Percentiles rank a stretch among this genome's conserved stretches.
Evolutionary conservation across 2,329 filamentous ascomycete species (phyloP).

Genomic region (Microsporum audouinii): DNA sequence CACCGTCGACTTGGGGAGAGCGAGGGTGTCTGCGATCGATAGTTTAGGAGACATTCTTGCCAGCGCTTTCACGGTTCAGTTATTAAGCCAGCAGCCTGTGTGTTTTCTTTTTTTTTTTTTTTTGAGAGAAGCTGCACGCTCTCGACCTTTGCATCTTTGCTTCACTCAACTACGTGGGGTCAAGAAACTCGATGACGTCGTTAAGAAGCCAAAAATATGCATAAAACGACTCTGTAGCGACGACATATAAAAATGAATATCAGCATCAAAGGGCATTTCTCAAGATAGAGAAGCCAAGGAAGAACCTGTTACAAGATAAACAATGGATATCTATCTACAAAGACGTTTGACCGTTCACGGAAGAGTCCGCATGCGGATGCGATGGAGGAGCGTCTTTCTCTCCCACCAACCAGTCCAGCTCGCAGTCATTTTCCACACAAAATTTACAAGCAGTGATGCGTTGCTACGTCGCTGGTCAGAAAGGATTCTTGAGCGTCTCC

Average conservation of each 20-base stretch:
- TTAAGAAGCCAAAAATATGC: not conserved
- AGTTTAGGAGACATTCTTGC: conserved; percentile 27
- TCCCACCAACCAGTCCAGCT: not conserved
- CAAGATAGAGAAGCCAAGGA: not conserved
- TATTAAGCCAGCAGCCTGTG: not conserved
- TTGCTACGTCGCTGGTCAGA: not conserved
- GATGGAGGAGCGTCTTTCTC: not conserved
- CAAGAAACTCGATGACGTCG: not conserved
- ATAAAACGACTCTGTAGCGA: not conserved
- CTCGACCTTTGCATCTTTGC: no score
- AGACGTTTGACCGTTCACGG: not conserved
- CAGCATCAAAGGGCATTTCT: not conserved
- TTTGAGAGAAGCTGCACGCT: not conserved
- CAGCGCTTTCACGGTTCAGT: not conserved
- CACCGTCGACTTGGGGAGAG: conserved; percentile 40
- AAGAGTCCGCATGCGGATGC: not conserved
- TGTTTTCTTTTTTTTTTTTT: not conserved
- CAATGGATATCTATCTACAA: not conserved
- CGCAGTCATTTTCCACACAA: not conserved
- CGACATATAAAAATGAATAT: not conserved
- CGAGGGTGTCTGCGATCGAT: conserved; percentile 38
- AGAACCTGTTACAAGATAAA: not conserved
- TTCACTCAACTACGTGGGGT: not conserved
- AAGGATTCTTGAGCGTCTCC: not conserved
- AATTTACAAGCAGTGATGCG: not conserved